A percentile compares a stretch with the other conserved stretches of the same genome.
phyloP scores from a whole-genome alignment of 805 yeast species.

The Metschnikowia anglica region DNA sequence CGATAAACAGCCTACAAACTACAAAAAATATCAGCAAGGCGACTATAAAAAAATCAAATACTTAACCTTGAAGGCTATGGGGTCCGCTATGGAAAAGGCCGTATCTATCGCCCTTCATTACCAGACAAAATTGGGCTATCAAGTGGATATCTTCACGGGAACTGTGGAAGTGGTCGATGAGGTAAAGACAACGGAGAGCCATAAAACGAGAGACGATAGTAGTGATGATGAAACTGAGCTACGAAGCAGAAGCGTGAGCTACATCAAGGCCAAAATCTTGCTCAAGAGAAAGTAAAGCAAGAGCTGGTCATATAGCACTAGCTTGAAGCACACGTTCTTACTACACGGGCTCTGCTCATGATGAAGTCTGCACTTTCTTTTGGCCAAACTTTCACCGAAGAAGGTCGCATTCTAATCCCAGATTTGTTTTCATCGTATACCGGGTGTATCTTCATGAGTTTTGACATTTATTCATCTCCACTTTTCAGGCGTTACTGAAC shows the following conservation, averaged over 20 bases:
- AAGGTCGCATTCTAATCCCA: too few species aligned
- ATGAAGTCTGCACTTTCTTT: too few species aligned
- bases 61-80: conserved; percentile 72
- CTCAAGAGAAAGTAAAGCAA: conserved; percentile 20
- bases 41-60: conserved; percentile 42
- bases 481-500: conserved; percentile 1
- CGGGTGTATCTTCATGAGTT: not conserved
- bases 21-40: conserved; percentile 29
- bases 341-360: too few species aligned
- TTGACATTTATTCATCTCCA: not conserved
- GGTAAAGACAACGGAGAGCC: conserved; percentile 26
- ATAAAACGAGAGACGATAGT: conserved; percentile 22
- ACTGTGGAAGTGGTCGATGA: conserved; percentile 75
- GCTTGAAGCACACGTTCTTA: too few species aligned
- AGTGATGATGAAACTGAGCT: conserved; percentile 35
- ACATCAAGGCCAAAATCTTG: conserved; percentile 46
- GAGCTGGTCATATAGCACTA: not conserved
- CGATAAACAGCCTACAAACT: conserved; percentile 23
- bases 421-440: too few species aligned
- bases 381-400: too few species aligned
- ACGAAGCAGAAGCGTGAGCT: conserved; percentile 48
- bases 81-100: conserved; percentile 60
- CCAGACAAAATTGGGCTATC: conserved; percentile 47
- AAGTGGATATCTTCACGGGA: conserved; percentile 61
- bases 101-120: conserved; percentile 62